Evolutionary conservation across 1,139 yeast species (phyloP).

Genomic region (Hanseniaspora sp.): DNA sequence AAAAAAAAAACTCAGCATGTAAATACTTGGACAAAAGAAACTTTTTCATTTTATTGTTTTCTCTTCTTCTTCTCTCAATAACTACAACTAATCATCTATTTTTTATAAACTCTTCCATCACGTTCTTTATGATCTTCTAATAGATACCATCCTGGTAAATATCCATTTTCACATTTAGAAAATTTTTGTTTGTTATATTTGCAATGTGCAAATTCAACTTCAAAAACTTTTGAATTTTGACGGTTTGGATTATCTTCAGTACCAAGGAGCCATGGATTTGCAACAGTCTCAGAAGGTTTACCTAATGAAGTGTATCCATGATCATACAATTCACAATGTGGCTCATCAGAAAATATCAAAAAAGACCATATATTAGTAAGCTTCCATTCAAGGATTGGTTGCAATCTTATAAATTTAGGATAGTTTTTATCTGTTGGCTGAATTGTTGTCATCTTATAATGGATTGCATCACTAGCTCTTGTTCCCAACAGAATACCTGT

Average conservation of each 20-base stretch:
- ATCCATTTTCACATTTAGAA: not conserved
- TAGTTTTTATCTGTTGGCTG: constrained; percentile 29
- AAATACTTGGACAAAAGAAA: not conserved
- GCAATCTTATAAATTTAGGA: constrained; percentile 29
- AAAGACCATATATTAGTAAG: constrained; percentile 29
- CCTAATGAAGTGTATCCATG: constrained; percentile 30
- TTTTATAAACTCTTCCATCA: constrained; percentile 24
- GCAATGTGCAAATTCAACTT: not conserved
- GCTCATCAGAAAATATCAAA: constrained; percentile 27
- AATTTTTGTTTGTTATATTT: not conserved
- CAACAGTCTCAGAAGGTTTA: constrained; percentile 24
- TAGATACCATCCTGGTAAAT: constrained; percentile 30
- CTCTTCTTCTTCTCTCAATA: too few species aligned
- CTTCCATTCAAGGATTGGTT: constrained; percentile 30
- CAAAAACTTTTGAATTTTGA: not conserved
- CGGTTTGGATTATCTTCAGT: not conserved
- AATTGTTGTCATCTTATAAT: constrained; percentile 19
- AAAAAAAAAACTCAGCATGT: not conserved
- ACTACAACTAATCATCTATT: too few species aligned
- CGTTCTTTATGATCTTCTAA: constrained; percentile 27
- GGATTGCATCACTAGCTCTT: constrained; percentile 29
- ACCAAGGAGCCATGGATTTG: constrained; percentile 23
- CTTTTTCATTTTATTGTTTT: not conserved
- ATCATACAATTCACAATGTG: constrained; percentile 28
- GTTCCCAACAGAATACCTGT: constrained; percentile 26